These are phyloP conservation scores for Jaapia argillacea DNA, from an alignment of 768 basidiomycete genomes.

Conservation along the genomic window DNA sequence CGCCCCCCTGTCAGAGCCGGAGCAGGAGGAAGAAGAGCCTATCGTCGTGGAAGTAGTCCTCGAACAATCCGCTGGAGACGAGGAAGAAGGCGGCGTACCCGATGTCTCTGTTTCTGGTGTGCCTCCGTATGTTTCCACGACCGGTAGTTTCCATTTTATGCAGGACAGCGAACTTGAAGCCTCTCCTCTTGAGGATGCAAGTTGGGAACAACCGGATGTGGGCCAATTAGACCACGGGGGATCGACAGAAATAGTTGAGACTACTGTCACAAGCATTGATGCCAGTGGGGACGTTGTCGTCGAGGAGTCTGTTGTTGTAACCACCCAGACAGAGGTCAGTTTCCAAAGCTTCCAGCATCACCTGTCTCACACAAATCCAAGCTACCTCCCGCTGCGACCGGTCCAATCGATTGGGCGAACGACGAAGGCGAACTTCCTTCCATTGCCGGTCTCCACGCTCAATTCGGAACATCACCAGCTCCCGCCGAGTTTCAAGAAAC, in stretches of 20 bases:
- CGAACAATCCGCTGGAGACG: no score
- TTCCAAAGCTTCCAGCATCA: not conserved
- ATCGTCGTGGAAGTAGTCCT: no score
- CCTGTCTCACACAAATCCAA: not conserved
- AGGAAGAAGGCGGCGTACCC: conserved; percentile 1
- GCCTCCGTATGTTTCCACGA: conserved; percentile 22
- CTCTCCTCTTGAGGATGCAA: conserved; percentile 11
- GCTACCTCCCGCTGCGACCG: conserved; percentile 6
- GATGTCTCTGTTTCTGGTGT: conserved; percentile 27
- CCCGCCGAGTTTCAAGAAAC: conserved; percentile 16
- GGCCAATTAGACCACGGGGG: no score
- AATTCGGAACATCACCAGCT: conserved; percentile 62
- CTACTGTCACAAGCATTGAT: conserved; percentile 7
- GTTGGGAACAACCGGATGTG: no score
- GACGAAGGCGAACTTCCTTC: conserved; percentile 75
- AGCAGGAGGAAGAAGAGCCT: conserved; percentile 1
- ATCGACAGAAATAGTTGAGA: conserved; percentile 12
- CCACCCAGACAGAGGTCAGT: conserved; percentile 13
- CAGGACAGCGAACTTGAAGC: conserved; percentile 71
- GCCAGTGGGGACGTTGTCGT: conserved; percentile 16
- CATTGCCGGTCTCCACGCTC: conserved; percentile 65
- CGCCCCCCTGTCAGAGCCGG: conserved; percentile 12
- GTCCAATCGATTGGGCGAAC: conserved; percentile 72
- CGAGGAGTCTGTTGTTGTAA: conserved; percentile 14
- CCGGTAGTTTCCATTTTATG: conserved; percentile 62